Evolutionary conservation across 371 early-diverging fungal species (phyloP).

Genomic region (Mortierella sp.): DNA sequence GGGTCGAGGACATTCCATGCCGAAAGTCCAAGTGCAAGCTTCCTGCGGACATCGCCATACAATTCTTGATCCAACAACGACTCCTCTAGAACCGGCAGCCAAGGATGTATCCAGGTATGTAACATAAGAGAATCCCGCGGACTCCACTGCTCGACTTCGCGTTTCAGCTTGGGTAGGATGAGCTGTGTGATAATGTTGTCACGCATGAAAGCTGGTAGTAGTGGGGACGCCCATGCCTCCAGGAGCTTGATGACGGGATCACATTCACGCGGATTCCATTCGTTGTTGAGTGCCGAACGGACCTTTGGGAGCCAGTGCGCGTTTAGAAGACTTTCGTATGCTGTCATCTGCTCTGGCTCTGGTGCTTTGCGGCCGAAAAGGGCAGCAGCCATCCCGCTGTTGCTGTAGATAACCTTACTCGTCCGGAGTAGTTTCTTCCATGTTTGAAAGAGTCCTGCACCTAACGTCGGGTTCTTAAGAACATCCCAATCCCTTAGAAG

Average conservation of each 20-base stretch:
- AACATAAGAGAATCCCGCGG: slow-evolving; percentile 77
- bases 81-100: slow-evolving; percentile 78
- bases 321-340: slow-evolving; percentile 83
- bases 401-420: slow-evolving; percentile 27
- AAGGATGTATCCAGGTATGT: slow-evolving; percentile 87
- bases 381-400: slow-evolving; percentile 9
- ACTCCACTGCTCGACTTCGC: slow-evolving; percentile 75
- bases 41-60: slow-evolving; percentile 71
- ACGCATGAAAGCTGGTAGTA: slow-evolving; percentile 78
- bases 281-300: slow-evolving; percentile 81
- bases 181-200: slow-evolving; percentile 82
- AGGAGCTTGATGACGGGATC: slow-evolving; percentile 74
- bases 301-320: slow-evolving; percentile 82
- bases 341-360: slow-evolving; percentile 65
- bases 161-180: slow-evolving; percentile 77
- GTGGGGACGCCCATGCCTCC: slow-evolving; percentile 76
- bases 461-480: slow-evolving; percentile 69
- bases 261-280: slow-evolving; percentile 77
- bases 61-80: slow-evolving; percentile 65
- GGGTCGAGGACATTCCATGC: slow-evolving; percentile 80
- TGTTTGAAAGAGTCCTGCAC: slow-evolving; percentile 59
- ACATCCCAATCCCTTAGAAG: slow-evolving; percentile 72
- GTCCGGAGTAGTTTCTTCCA: slow-evolving; percentile 63
- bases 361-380: slow-evolving; percentile 22
- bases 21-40: slow-evolving; percentile 64